These are phyloP conservation scores for Podospora pseudopauciseta DNA, from an alignment of 495 filamentous ascomycete species.

Conservation along the genomic window DNA sequence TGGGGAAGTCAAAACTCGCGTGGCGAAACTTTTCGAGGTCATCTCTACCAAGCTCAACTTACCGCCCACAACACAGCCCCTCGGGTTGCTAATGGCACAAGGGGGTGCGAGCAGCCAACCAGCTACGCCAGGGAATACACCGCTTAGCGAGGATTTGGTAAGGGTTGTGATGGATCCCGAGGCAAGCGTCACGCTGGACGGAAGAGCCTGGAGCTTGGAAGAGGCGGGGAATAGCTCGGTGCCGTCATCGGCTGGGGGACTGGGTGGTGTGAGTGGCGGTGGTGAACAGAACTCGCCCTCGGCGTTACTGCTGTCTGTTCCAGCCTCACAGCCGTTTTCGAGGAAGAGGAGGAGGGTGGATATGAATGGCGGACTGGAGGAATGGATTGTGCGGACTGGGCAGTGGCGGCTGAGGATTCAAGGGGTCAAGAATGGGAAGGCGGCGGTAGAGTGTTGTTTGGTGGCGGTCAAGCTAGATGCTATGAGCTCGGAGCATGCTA, in stretches of 20 bases:
- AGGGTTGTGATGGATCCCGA: constrained; percentile 63
- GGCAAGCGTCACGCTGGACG: constrained; percentile 71
- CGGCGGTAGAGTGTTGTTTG: constrained; percentile 63
- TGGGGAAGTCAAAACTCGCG: constrained; percentile 60
- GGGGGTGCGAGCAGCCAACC: constrained; percentile 51
- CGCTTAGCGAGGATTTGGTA: constrained; percentile 66
- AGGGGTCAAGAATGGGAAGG: constrained; percentile 43
- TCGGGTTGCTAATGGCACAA: constrained; percentile 64
- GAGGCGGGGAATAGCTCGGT: constrained; percentile 24
- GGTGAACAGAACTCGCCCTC: constrained; percentile 35
- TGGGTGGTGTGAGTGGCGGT: constrained; percentile 23
- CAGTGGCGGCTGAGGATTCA: constrained; percentile 81
- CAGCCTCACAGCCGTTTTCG: constrained; percentile 18
- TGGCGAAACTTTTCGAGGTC: constrained; percentile 72
- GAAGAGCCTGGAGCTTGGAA: constrained; percentile 41
- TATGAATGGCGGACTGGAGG: constrained; percentile 23
- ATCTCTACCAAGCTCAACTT: constrained; percentile 77
- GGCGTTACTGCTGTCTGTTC: not conserved
- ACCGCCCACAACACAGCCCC: constrained; percentile 57
- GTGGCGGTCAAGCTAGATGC: constrained; percentile 80
- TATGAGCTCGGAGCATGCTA: constrained; percentile 59
- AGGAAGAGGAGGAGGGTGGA: constrained; percentile 52
- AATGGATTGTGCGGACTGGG: constrained; percentile 72
- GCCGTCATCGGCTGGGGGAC: constrained; percentile 9
- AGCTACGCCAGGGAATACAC: constrained; percentile 65